Conservation (phyloP, 228 moss, liverwort and hornwort genomes). For the Sphagnum fallax region DNA sequence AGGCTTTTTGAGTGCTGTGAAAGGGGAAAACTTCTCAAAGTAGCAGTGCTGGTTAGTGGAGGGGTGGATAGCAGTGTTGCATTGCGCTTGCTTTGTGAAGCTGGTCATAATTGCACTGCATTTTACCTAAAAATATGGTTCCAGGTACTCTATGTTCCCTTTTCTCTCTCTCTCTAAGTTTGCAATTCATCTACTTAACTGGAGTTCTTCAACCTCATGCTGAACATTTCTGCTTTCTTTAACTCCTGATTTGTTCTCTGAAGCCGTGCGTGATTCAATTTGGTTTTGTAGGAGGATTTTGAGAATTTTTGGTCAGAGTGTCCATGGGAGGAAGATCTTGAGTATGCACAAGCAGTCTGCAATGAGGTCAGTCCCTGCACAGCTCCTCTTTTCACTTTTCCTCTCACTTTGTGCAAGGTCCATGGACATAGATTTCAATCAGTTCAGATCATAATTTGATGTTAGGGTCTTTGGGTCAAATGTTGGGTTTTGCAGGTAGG, state of each 20-base stretch:
- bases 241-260: too few relatives aligned
- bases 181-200: background rate
- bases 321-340: conserved; percentile 96
- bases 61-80: conserved; percentile 99
- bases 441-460: background rate
- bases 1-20: conserved; percentile 60
- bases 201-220: too few relatives aligned
- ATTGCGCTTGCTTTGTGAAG: conserved; percentile 78
- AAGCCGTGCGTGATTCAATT: too few relatives aligned
- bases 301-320: conserved; percentile 96
- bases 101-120: conserved; percentile 86
- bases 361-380: conserved; percentile 44
- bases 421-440: background rate
- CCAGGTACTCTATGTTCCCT: conserved; percentile 36
- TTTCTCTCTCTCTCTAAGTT: background rate
- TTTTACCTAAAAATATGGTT: conserved; percentile 99
- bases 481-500: conserved; percentile 48
- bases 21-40: conserved; percentile 49
- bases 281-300: conserved; percentile 69
- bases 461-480: background rate
- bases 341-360: conserved; percentile 75
- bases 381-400: background rate
- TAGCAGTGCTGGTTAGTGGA: conserved; percentile 90
- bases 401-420: background rate
- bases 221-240: too few relatives aligned